A percentile compares a stretch with the other conserved stretches of the same genome.
phyloP scores from a whole-genome alignment of 345 rosid genomes.

The Punica granatum region DNA sequence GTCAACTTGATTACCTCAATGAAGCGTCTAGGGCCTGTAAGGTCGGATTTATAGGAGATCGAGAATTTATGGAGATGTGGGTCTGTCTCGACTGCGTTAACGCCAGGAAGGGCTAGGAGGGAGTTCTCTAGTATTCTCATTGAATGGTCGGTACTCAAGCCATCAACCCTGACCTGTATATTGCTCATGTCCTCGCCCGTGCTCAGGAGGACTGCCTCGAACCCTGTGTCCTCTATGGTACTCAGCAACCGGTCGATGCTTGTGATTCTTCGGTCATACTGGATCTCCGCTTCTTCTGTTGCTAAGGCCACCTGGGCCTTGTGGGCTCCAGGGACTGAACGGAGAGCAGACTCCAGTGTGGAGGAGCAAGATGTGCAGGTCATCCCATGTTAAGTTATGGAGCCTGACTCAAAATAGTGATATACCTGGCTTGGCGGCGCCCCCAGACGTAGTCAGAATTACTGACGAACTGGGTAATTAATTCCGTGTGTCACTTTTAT shows the following conservation, averaged over 20 bases:
- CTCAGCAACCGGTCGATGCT: constrained; percentile 31
- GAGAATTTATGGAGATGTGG: constrained; percentile 34
- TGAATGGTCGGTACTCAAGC: constrained; percentile 39
- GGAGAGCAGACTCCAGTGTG: constrained; percentile 58
- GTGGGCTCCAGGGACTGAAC: constrained; percentile 51
- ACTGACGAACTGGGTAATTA: too few species aligned
- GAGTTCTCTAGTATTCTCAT: constrained; percentile 48
- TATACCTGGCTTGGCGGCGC: too few species aligned
- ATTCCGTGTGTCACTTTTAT: too few species aligned
- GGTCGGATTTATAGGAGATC: constrained; percentile 57
- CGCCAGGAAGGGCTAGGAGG: constrained; percentile 81
- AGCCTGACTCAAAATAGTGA: too few species aligned
- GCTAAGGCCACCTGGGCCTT: constrained; percentile 80
- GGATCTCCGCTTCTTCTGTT: constrained; percentile 80
- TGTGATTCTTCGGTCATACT: constrained; percentile 46
- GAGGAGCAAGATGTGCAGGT: constrained; percentile 84
- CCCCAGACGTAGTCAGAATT: too few species aligned
- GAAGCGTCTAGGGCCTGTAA: constrained; percentile 76
- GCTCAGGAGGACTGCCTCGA: constrained; percentile 63
- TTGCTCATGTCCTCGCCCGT: constrained; percentile 62
- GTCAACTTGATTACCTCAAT: constrained; percentile 71
- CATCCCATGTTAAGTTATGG: too few species aligned
- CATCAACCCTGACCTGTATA: constrained; percentile 68
- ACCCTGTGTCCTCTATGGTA: constrained; percentile 58
- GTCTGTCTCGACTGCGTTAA: constrained; percentile 28